Percentiles rank a stretch among this genome's conserved stretches.
Evolutionary conservation across 148 eudicot species (phyloP).

Genomic region (Linanthus parryae): DNA sequence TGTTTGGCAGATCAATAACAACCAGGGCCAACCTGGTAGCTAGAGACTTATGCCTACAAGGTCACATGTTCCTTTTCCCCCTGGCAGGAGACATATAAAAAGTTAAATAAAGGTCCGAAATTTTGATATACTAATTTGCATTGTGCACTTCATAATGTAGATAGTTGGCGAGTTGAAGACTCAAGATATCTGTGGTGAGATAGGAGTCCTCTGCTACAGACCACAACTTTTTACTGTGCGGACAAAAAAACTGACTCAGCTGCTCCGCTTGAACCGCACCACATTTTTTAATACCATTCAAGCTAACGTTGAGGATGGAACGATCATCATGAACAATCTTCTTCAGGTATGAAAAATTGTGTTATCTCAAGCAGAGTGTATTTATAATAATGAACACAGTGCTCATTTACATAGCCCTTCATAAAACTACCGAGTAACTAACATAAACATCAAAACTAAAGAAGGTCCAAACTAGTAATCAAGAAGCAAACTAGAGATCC

Average conservation of each 20-base stretch:
- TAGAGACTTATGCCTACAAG: no score
- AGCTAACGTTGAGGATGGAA: slow-evolving; percentile 79
- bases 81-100: no score
- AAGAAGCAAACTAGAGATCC: no score
- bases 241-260: slow-evolving; percentile 64
- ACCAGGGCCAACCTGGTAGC: no score
- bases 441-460: no score
- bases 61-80: no score
- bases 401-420: no score
- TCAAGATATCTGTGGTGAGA: slow-evolving; percentile 72
- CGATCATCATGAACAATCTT: slow-evolving; percentile 71
- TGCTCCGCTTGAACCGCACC: slow-evolving; percentile 62
- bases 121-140: neutral
- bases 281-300: slow-evolving; percentile 52
- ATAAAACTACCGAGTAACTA: no score
- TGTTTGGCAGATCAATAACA: neutral
- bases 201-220: slow-evolving; percentile 71
- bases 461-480: no score
- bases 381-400: no score
- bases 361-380: neutral
- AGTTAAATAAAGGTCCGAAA: no score
- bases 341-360: slow-evolving; percentile 42
- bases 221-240: slow-evolving; percentile 70
- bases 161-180: slow-evolving; percentile 34
- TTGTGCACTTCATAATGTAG: slow-evolving; percentile 19